Conservation (phyloP, 768 basidiomycete genomes). For the Boletus subparvulus region DNA sequence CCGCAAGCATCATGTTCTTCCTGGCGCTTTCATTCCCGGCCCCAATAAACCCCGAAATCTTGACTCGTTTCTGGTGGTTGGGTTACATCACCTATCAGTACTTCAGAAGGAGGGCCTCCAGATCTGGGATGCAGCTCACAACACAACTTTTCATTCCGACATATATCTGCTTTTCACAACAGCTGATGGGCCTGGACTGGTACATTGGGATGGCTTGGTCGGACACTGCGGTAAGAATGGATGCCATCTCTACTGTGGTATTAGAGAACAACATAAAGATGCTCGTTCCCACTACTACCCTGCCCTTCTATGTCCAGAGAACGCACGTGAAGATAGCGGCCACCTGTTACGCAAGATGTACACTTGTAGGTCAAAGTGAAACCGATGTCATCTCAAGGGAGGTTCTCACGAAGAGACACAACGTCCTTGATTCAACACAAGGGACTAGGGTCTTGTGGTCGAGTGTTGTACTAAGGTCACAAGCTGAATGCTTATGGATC, state of each 20-base stretch:
- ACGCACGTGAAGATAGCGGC: background rate
- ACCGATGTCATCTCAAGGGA: too few relatives aligned
- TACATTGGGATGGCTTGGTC: conserved; percentile 1
- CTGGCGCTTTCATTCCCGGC: background rate
- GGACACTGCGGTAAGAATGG: background rate
- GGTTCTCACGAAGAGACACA: too few relatives aligned
- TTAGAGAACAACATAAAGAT: background rate
- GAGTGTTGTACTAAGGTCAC: too few relatives aligned
- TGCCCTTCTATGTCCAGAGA: background rate
- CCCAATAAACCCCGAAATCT: background rate
- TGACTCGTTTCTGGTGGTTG: background rate
- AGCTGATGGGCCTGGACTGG: background rate
- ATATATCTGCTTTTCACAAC: background rate
- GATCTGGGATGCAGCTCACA: background rate
- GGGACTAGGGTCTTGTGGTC: too few relatives aligned
- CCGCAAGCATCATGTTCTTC: background rate
- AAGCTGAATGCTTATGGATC: too few relatives aligned
- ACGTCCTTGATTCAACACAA: too few relatives aligned
- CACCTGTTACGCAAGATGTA: too few relatives aligned
- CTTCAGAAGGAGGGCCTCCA: background rate
- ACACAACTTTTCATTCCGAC: background rate
- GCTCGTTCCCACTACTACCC: background rate
- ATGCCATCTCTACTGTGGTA: background rate
- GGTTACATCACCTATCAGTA: background rate
- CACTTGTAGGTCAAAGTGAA: too few relatives aligned